Evolutionary conservation across 129 eudicot genomes (phyloP), one percentile per base, ranked within the genome.

Genomic region (Pulicaria dysenterica): DNA sequence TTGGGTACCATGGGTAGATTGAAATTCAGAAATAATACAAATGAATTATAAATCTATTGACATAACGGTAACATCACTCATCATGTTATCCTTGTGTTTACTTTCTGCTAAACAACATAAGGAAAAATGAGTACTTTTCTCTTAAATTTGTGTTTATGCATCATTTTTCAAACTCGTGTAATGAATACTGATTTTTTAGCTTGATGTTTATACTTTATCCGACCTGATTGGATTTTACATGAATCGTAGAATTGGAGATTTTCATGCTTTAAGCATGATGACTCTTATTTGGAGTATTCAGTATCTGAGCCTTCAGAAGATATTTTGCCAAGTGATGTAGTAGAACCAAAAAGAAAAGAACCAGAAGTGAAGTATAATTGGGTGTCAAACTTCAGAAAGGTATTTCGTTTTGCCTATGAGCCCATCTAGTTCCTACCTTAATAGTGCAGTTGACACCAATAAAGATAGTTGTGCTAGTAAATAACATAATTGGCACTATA

Each of bases 181-280:
- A 43, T 75, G 56, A 41, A 16, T 45, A 43, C 14, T 47, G 3
- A 1, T 9, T n/a, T 55, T 6, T 48, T 14, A 7, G 64, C 8
- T 69, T 69, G 16, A 48, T 77, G 19, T 24, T 9, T 24, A 41
- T 59, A 45, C 60, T 24, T 9, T 24, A 41, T 59, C 54, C 60
- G 7, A 60, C 31, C 11, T 50, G 64, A 40, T 68, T 60, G n/a
- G 7, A 2, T 14, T 70, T 61, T 64, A 15, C 15, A 8, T 4
- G 59, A 38, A 41, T 0, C 80, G 80, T 56, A 83, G 88, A 86
- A 50, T 65, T 86, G 84, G 88, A 80, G 57, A 71, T 55, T 83
- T 76, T 77, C 79, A 16, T 86, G 85, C 83, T 86, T 86, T 72
- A 83, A 79, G 82, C 67, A 70, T 45, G 91, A 83, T 34, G 86